Evolutionary conservation across 495 filamentous ascomycete genomes (phyloP), one percentile per base, ranked within the genome.

Genomic region (Aspergillus indologenus): DNA sequence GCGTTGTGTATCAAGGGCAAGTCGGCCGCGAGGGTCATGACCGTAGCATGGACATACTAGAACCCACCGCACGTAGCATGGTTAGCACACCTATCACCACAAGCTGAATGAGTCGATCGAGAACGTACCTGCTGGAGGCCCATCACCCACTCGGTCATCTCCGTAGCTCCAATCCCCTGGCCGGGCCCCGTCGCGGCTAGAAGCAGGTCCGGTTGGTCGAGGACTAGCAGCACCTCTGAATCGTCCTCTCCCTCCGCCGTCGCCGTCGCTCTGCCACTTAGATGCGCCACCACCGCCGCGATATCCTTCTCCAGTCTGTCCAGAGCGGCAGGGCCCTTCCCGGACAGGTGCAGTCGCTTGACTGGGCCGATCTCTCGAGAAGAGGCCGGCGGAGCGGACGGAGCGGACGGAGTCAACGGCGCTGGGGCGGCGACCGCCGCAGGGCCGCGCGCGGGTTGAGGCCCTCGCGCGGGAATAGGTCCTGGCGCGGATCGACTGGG

Each of bases 11-110:
- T 75, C 34, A 96, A 75, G 6, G 90, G 82, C 5, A 81, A 81
- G 64, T 92, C 90, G 31, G 88, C 85, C 52, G 84, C 78, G n/a
- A 89, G 56, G 2, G 87, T 83, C 43, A 94, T 43, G 19, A 96
- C 72, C 4, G 80, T 84, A 19, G 88, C 75, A 60, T 87, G 68
- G n/a, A 79, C 79, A 59, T 66, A 54, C 76, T 79, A n/a, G 61
- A 22, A 45, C 5, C 55, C 31, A 23, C 22, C 9, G 17, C 9
- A 19, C n/a, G 11, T n/a, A 22, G 19, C 49, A 51, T 15, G 24
- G 53, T 63, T 26, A 63, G 61, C 60, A 5, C 19, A 40, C 20
- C 6, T 42, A 23, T 34, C 23, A 22, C 26, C 18, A 40, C n/a
- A n/a, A n/a, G n/a, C n/a, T n/a, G n/a, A n/a, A n/a, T n/a, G n/a